Base-by-base conservation (phyloP, 305 asterid genomes). In the Fraxinus angustifolia region DNA sequence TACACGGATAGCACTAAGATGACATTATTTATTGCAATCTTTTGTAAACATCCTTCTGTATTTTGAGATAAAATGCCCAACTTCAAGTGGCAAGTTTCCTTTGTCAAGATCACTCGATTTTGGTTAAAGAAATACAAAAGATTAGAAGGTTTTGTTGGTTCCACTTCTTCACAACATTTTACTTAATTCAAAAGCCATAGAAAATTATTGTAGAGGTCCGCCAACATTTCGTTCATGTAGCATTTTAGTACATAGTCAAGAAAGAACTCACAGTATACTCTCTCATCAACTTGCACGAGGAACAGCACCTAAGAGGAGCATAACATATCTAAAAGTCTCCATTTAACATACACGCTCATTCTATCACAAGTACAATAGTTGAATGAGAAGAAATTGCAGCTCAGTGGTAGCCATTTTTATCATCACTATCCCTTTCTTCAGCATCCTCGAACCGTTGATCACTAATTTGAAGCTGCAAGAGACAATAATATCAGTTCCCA, bases 401-500 rank as follows among this genome's bases (percentile, higher is more conserved):
- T 90, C 82, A 87, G 67, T 56, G 75, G 77, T 81, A 83, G 62
- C 84, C 89, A 75, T 84, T 88, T 78, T 79, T 82, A 80, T 84
- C 82, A 28, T 89, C 92, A 75, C 85, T 88, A 42, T 91, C 94
- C 89, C 86, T 90, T 85, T 95, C 98, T 76, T 93, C 96, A 0
- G 98, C 98, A 86, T 95, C 98, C 84, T 93, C 95, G 77, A 95
- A 92, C 45, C 97, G 92, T 38, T 78, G 87, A 84, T 95, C 98
- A 35, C 91, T 90, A 84, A 95, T 90, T 79, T 92, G 97, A 85
- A 95, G 97, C 98, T 95, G 88, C 91, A 89, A 70, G 17, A 48
- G 67, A 17, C 17, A 16, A 68, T 2, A 74, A 33, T 14, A 38
- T 83, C 30, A 67, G 28, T 73, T 7, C 56, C 56, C 26, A 70